Evolutionary conservation across 2,329 filamentous ascomycete genomes (phyloP).

Genomic region (Arthroderma uncinatum): DNA sequence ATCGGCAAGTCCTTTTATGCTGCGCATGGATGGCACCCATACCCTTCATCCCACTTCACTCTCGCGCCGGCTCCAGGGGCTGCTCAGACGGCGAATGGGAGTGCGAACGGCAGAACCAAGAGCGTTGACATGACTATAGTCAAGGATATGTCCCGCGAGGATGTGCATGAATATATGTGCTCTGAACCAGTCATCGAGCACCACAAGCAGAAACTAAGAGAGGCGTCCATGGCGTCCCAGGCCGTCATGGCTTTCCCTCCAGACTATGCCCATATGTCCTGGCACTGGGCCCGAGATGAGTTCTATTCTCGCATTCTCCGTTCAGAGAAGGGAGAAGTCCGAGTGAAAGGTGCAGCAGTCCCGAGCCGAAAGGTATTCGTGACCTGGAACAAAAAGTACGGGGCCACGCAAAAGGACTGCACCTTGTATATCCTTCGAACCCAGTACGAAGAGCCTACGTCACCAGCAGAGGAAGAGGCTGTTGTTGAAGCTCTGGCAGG

Average conservation of each 20-base stretch:
- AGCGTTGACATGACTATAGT: background rate
- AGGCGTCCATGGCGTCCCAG: slow-evolving; percentile 17
- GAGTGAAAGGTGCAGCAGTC: slow-evolving; percentile 7
- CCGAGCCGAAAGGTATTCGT: slow-evolving; percentile 1
- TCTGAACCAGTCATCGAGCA: slow-evolving; percentile 19
- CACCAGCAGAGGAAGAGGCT: background rate
- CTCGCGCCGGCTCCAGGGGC: slow-evolving; percentile 29
- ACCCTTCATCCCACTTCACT: slow-evolving; percentile 16
- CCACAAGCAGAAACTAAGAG: slow-evolving; percentile 18
- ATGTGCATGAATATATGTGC: slow-evolving; percentile 23
- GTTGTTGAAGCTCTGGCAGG: slow-evolving; percentile 14
- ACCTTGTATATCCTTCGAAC: background rate
- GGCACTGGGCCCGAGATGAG: slow-evolving; percentile 73
- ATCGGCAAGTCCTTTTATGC: slow-evolving; percentile 18
- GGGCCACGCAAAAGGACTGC: slow-evolving; percentile 16
- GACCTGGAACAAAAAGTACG: slow-evolving; percentile 15
- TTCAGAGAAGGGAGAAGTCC: slow-evolving; percentile 13
- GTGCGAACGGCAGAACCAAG: background rate
- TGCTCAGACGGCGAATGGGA: slow-evolving; percentile 11
- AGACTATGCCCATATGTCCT: slow-evolving; percentile 50
- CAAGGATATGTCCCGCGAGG: slow-evolving; percentile 6
- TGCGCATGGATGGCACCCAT: slow-evolving; percentile 17
- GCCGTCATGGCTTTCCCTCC: slow-evolving; percentile 14
- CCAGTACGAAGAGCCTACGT: background rate
- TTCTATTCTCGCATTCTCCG: slow-evolving; percentile 45